Base-by-base conservation (phyloP, 2,329 filamentous ascomycete species). In the Aspergillus tanneri region DNA sequence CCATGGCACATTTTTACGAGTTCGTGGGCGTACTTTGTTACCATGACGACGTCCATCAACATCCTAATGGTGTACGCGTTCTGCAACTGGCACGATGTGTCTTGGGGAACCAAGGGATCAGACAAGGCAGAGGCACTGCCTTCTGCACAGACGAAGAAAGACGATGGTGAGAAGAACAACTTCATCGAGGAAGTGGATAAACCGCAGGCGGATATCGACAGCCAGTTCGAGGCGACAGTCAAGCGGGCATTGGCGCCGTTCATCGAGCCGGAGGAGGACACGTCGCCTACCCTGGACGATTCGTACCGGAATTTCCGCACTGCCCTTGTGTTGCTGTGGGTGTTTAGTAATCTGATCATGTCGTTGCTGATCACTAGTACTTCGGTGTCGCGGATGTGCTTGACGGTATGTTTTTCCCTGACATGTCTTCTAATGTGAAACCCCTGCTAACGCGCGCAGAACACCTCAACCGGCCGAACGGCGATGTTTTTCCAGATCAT, bases 51-150 rank as follows among this genome's bases (percentile, higher is more conserved):
- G n/a, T 99, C 96, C 76, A 92, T 96, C 84, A 99, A 99, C 79
- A 95, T 99, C 60, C 86, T 99, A 66, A 97, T 95, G 82, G 90
- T 99, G 45, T 99, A 99, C 74, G 90, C 93, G 51, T 99, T 96
- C 82, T 95, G 90, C 85, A 99, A 99, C 77, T 97, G 92, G 93
- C 93, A 99, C 75, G 93, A 99, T 77, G 93, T 99, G 42, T 97
- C 93, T 10, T 99, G 93, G 93, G 93, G 93, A 81, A 99, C 93
- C 75, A 99, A 99, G 80, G 93, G 93, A 67, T 88, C 93, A 5
- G 93, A 99, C 77, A 96, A 95, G 76, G 85, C 87, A 27, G 93
- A 97, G 67, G 88, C 88, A 22, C 79, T 99, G 14, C 93, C 93
- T 0, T 95, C 93, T 25, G 93, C 89, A 4, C 84, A 87, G 60